These are phyloP conservation scores for Hypericum perforatum DNA, from an alignment of 345 rosid genomes.

Conservation along the genomic window DNA sequence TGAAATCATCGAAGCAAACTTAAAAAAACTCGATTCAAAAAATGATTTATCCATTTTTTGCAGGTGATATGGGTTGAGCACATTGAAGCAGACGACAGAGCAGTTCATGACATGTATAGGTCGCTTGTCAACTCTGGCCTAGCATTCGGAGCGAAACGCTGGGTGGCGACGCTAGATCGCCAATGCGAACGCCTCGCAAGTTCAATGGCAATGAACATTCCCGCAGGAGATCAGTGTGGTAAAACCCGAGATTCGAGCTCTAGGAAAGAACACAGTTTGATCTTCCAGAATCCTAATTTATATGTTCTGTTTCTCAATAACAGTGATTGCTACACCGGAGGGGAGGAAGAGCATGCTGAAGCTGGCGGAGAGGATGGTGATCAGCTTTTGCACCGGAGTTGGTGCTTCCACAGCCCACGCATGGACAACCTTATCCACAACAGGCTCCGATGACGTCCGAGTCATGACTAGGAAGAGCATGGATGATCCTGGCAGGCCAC, in stretches of 20 bases:
- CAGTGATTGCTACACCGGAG: constrained; percentile 1
- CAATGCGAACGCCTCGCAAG: constrained; percentile 23
- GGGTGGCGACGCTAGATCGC: constrained; percentile 29
- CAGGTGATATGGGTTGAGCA: constrained; percentile 56
- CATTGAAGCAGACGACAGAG: constrained; percentile 30
- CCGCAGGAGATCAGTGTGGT: constrained; percentile 8
- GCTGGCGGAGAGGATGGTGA: constrained; percentile 31
- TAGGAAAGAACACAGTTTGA: no score
- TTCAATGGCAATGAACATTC: constrained; percentile 3
- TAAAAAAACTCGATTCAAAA: constrained; percentile 27
- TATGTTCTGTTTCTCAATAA: constrained; percentile 1
- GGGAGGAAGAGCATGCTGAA: constrained; percentile 29
- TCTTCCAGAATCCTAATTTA: no score
- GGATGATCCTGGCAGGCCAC: constrained; percentile 4
- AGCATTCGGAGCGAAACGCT: constrained; percentile 41
- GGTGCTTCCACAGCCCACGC: constrained; percentile 11
- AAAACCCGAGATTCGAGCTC: neutral
- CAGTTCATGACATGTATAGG: constrained; percentile 19
- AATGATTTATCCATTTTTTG: neutral
- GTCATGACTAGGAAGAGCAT: constrained; percentile 11
- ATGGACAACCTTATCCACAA: constrained; percentile 25
- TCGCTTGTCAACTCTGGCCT: constrained; percentile 28
- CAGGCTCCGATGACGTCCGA: constrained; percentile 20
- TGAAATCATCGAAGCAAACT: no score
- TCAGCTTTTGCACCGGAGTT: constrained; percentile 18